Evolutionary conservation across 192 early-diverging fungal species (phyloP).

Genomic region (Jimgerdemannia lactiflua): DNA sequence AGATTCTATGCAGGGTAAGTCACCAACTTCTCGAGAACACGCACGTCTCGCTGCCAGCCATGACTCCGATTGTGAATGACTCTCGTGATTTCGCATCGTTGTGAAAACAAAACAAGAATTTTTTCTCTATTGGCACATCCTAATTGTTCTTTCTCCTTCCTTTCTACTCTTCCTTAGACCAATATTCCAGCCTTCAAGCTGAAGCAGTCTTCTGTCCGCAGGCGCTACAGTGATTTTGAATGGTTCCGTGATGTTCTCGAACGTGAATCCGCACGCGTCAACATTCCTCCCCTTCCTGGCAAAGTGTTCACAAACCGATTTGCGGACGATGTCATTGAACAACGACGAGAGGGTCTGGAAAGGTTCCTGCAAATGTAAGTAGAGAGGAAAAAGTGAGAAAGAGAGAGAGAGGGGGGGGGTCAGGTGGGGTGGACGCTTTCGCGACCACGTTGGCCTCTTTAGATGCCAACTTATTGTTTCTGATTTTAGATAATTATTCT

Average conservation of each 20-base stretch:
- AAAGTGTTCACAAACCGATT: conserved; percentile 97
- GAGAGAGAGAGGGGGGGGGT: too few species aligned
- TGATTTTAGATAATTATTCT: neutral
- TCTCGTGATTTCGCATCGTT: neutral
- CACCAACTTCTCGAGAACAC: neutral
- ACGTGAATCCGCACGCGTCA: conserved; percentile 87
- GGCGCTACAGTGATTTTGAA: conserved; percentile 98
- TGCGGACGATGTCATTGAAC: conserved; percentile 93
- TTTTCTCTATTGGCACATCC: conserved; percentile 9
- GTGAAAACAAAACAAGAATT: too few species aligned
- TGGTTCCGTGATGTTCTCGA: conserved; percentile 97
- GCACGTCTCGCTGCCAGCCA: neutral
- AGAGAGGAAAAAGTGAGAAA: neutral
- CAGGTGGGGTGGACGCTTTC: neutral
- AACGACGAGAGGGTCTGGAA: conserved; percentile 86
- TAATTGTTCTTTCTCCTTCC: conserved; percentile 21
- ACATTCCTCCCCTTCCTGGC: conserved; percentile 93
- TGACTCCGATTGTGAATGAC: neutral
- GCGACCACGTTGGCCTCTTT: too few species aligned
- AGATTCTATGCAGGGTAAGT: conserved; percentile 88
- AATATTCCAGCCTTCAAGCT: conserved; percentile 97
- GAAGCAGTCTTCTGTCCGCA: conserved; percentile 74
- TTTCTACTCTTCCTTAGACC: conserved; percentile 48
- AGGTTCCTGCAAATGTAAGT: conserved; percentile 94
- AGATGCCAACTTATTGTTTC: neutral